Evolutionary conservation across 495 filamentous ascomycete genomes (phyloP), one percentile per base, ranked within the genome.

Genomic region (Delitschia confertaspora): DNA sequence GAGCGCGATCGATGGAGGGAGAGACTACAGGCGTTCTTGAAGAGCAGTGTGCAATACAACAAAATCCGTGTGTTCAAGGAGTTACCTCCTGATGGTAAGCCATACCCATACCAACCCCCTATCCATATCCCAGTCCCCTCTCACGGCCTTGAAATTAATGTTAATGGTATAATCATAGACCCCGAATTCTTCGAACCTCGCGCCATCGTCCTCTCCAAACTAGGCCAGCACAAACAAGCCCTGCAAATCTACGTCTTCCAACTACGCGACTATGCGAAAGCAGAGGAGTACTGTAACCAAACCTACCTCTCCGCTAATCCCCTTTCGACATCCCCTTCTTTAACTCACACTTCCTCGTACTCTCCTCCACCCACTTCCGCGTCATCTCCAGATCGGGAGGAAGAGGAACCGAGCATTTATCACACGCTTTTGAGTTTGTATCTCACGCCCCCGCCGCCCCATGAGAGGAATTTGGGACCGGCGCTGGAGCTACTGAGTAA

Each of bases 241-340:
- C 64, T 99, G 16, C 82, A 88, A 61, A 93, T 96, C 18, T 99
- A 95, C 59, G 88, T 96, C 9, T 99, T 95, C 67, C 88, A 89
- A 55, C 71, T 99, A 43, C 65, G 83, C 44, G 82, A 91, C 59
- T 85, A 85, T 46, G 69, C 67, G 3, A 96, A 95, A 60, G 93
- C 91, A 33, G 91, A 99, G 74, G 85, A 93, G 83, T 95, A 95
- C 62, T 95, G 88, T 67, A 93, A 91, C 66, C 77, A 75, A 38
- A 73, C 85, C 35, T 82, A 93, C 64, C 69, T 81, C 37, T 61
- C 68, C 33, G 69, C 75, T 59, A 72, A 33, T 13, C 37, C 50
- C 3, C 49, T 46, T 31, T 33, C 46, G 13, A n/a, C 30, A 6
- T 40, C 55, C 5, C 26, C 49, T 13, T n/a, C n/a, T n/a, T n/a